Percentiles rank a stretch among this genome's conserved stretches.
Conservation (phyloP, 2,329 filamentous ascomycete genomes). For the Fonsecaea erecta region DNA sequence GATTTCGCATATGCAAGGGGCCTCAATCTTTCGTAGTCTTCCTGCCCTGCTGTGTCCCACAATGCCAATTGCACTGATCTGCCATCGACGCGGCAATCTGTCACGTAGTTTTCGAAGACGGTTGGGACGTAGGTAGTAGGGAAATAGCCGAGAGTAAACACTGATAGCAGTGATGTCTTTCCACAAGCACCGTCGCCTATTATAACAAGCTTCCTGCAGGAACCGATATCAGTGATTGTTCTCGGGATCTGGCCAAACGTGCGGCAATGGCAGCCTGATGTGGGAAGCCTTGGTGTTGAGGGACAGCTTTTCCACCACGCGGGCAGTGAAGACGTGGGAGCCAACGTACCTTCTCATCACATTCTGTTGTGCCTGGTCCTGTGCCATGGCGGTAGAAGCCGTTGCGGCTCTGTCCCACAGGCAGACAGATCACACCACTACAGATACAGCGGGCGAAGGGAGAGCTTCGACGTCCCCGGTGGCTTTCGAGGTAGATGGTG, state of each 20-base stretch:
- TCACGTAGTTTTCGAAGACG: slow-evolving; percentile 99
- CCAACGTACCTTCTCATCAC: slow-evolving; percentile 64
- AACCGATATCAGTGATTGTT: neutral
- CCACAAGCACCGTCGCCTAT: slow-evolving; percentile 97
- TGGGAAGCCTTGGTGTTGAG: neutral
- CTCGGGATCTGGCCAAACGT: neutral
- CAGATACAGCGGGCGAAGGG: slow-evolving; percentile 43
- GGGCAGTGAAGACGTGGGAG: neutral
- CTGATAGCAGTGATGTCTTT: slow-evolving; percentile 95
- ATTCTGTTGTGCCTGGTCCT: slow-evolving; percentile 54
- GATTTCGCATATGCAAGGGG: slow-evolving; percentile 96
- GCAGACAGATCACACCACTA: slow-evolving; percentile 49
- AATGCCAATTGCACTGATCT: slow-evolving; percentile 97
- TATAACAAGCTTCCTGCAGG: slow-evolving; percentile 85
- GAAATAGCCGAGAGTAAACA: slow-evolving; percentile 97
- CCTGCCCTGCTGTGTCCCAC: slow-evolving; percentile 99
- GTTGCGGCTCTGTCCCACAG: slow-evolving; percentile 21
- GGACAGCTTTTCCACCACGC: neutral
- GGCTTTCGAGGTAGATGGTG: slow-evolving; percentile 40
- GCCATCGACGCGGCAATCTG: slow-evolving; percentile 96
- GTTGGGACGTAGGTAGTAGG: slow-evolving; percentile 88
- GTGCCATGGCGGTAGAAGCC: slow-evolving; percentile 47
- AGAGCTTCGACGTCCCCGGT: slow-evolving; percentile 1
- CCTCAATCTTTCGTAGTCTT: slow-evolving; percentile 95
- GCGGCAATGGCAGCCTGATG: neutral